A percentile compares a stretch with the other conserved stretches of the same genome.
phyloP scores from a whole-genome alignment of 352 stramenopile species.

The Pythium folliculosum region DNA sequence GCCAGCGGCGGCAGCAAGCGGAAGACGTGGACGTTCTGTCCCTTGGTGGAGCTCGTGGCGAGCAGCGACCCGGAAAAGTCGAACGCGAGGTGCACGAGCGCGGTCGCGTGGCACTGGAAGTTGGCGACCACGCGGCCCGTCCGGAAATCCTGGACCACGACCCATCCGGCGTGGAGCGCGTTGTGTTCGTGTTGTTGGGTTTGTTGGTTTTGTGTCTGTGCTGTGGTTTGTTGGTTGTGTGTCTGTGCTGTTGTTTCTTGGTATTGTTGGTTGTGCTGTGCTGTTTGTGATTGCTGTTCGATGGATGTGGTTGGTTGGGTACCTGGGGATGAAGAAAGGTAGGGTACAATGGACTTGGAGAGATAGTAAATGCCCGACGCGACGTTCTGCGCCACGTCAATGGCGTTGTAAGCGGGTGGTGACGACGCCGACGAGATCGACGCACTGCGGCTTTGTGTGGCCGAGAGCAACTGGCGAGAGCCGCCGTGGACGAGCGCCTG shows the following conservation, averaged over 20 bases:
- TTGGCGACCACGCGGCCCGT: conserved; percentile 64
- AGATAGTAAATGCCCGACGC: conserved; percentile 86
- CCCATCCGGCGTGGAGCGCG: conserved; percentile 44
- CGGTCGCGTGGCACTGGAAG: conserved; percentile 77
- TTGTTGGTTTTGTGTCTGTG: conserved; percentile 16
- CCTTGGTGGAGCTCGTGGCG: conserved; percentile 79
- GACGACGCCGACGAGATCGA: conserved; percentile 18
- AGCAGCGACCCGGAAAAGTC: conserved; percentile 77
- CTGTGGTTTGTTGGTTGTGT: conserved; percentile 8
- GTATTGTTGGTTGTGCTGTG: conserved; percentile 18
- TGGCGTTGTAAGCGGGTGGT: conserved; percentile 53
- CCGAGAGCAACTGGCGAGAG: conserved; percentile 20
- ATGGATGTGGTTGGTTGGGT: conserved; percentile 12
- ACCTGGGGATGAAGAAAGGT: conserved; percentile 67
- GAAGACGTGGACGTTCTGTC: conserved; percentile 87
- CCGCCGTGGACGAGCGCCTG: conserved; percentile 44
- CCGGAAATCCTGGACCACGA: conserved; percentile 69
- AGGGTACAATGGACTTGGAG: conserved; percentile 77
- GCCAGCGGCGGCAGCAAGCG: conserved; percentile 66
- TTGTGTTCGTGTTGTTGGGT: conserved; percentile 11
- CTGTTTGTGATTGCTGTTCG: conserved; percentile 12
- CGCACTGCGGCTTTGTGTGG: conserved; percentile 19
- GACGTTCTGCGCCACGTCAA: conserved; percentile 88
- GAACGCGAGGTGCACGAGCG: conserved; percentile 73
- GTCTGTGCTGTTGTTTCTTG: conserved; percentile 6